These are phyloP conservation scores for Hortaea sp. DNA, from an alignment of 2,329 filamentous ascomycete species.

Conservation along the genomic window DNA sequence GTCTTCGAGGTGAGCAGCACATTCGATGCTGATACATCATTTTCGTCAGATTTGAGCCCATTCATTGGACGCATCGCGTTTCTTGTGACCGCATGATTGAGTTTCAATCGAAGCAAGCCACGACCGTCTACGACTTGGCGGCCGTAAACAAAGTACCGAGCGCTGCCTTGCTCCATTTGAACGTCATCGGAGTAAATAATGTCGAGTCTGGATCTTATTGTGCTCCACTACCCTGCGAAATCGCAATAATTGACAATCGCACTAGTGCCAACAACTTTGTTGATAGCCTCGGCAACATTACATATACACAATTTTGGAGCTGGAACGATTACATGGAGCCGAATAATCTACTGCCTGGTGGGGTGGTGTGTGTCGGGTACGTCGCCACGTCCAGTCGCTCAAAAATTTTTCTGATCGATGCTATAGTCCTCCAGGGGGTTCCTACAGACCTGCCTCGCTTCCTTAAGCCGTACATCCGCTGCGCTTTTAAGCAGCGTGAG, in stretches of 20 bases:
- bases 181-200: neutral
- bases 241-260: neutral
- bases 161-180: neutral
- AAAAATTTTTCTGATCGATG: no score
- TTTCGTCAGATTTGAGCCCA: no score
- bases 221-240: neutral
- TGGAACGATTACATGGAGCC: conserved; percentile 1
- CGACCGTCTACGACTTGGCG: neutral
- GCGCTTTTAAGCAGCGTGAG: no score
- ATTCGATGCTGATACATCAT: no score
- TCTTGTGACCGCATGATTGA: neutral
- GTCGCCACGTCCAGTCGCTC: neutral
- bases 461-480: no score
- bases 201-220: neutral
- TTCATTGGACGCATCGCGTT: neutral
- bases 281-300: neutral
- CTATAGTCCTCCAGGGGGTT: no score
- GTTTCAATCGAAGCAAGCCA: neutral
- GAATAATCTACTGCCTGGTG: neutral
- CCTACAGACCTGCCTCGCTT: no score
- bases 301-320: neutral
- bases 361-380: neutral
- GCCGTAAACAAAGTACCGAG: neutral
- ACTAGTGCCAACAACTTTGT: neutral
- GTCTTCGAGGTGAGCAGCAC: no score